Conservation (phyloP, 2,329 filamentous ascomycete species). For the Xylaria sp. region DNA sequence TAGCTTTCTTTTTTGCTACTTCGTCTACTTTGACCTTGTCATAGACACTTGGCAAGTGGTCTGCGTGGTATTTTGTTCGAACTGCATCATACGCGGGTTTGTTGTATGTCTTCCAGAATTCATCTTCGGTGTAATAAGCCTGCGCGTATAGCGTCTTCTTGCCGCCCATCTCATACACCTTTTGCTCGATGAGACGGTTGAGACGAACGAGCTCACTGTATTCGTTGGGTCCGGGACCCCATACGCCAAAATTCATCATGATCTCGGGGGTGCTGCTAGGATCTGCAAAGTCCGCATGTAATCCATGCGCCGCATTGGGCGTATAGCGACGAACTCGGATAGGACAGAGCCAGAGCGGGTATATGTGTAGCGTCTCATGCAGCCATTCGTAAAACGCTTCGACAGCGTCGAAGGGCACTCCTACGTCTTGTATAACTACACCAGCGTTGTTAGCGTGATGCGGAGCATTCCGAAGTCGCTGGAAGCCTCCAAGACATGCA, state of each 20-base stretch:
- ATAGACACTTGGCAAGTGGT: slow-evolving; percentile 70
- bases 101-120: slow-evolving; percentile 76
- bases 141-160: slow-evolving; percentile 79
- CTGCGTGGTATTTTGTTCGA: slow-evolving; percentile 67
- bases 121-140: slow-evolving; percentile 73
- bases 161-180: slow-evolving; percentile 68
- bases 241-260: slow-evolving; percentile 72
- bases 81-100: slow-evolving; percentile 68
- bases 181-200: slow-evolving; percentile 71
- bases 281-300: slow-evolving; percentile 60
- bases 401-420: slow-evolving; percentile 58
- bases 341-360: slow-evolving; percentile 68
- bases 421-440: slow-evolving; percentile 71
- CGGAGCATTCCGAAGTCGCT: too few relatives aligned
- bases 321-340: slow-evolving; percentile 58
- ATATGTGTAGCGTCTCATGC: slow-evolving; percentile 58
- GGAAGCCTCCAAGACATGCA: background rate
- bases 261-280: slow-evolving; percentile 50
- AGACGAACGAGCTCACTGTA: slow-evolving; percentile 60
- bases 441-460: background rate
- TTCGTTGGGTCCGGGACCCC: slow-evolving; percentile 62
- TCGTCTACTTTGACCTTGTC: slow-evolving; percentile 72
- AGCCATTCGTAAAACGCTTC: slow-evolving; percentile 62
- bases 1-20: slow-evolving; percentile 50
- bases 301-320: slow-evolving; percentile 57